Base-by-base conservation (phyloP, 352 stramenopile genomes). In the Phytophthora melonis region DNA sequence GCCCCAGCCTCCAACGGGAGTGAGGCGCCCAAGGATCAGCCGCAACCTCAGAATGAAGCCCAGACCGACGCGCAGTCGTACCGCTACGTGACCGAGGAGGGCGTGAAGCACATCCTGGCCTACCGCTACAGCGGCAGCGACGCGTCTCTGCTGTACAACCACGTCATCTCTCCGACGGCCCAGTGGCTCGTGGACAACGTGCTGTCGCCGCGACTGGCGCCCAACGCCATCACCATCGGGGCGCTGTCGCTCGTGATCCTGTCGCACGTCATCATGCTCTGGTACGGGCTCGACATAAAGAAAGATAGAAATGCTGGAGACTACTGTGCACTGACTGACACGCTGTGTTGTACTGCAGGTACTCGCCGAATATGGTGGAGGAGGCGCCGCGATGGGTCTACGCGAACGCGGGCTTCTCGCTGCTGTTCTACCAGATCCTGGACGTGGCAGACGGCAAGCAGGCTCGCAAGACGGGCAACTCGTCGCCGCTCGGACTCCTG, bases 71-170 rank as follows among this genome's bases (percentile, higher is more conserved):
- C 55, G 23, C 56, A 62, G 19, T n/a, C 54, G 23, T 93, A 88
- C 63, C 83, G 70, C 58, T 96, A 95, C 79, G 79, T 96, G 58
- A 91, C 86, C 25, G 78, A 84, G 52, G 82, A 91, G 5, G 88
- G 88, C 59, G 88, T 88, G 53, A 84, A 89, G 66, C 78, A 82
- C 65, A 85, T 95, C 36, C 61, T 89, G 70, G 75, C 84, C 23
- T 95, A 96, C 69, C 91, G 93, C 80, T 97, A 97, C 81, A 95
- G 87, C 77, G 90, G 90, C 71, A 93, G 82, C 61, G 90, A 97
- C 59, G 82, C 83, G 21, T 95, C 87, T 63, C 70, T 95, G 9
- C 58, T 95, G 58, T 97, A 97, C 86, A 95, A 94, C 66, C 68
- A 93, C 79, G 70, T 92, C 27, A 87, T 95, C 75, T 95, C 88